These are phyloP conservation scores for Silene vulgaris DNA, from an alignment of 179 eudicot genomes.

Conservation along the genomic window DNA sequence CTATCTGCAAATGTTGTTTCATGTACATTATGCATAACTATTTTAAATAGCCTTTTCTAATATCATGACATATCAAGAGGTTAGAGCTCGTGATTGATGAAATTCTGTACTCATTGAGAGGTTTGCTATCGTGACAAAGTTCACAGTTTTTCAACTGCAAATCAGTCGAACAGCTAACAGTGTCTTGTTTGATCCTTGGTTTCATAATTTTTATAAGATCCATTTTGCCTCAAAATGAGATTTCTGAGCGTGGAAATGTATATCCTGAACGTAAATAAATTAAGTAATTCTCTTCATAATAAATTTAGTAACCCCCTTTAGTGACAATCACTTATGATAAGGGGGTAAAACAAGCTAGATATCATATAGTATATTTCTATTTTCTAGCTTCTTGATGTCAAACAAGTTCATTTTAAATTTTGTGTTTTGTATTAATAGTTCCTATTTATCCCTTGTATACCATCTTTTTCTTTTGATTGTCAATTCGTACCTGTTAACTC, in stretches of 20 bases:
- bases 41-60: neutral
- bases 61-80: neutral
- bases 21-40: neutral
- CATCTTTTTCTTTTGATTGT: neutral
- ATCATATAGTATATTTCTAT: neutral
- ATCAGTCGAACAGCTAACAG: conserved; percentile 9
- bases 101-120: neutral
- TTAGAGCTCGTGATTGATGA: neutral
- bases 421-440: neutral
- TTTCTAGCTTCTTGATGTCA: neutral
- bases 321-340: neutral
- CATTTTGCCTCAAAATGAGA: neutral
- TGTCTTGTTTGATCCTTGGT: conserved; percentile 11
- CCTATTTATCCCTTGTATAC: neutral
- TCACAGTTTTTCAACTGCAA: neutral
- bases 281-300: neutral
- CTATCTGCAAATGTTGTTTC: neutral
- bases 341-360: neutral
- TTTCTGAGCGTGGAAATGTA: neutral
- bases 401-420: neutral
- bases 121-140: neutral
- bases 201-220: neutral
- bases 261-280: neutral
- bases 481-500: conserved; percentile 10
- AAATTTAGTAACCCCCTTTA: too few species aligned